Percentiles rank a stretch among this genome's conserved stretches.
phyloP scores from a whole-genome alignment of 75 land plant species.

The Cryptomeria japonica region DNA sequence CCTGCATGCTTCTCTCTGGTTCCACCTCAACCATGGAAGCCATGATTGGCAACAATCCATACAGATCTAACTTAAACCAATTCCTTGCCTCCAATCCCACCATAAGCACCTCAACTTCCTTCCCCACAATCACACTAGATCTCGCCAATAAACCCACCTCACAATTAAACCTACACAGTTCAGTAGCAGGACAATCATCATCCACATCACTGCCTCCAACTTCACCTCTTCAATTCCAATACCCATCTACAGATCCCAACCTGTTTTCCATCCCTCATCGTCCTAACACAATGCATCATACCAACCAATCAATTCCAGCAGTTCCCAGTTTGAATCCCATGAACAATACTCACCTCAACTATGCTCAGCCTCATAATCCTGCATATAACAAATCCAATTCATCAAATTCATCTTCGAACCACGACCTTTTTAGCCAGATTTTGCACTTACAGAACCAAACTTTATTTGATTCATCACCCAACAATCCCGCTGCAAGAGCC shows the following conservation, averaged over 20 bases:
- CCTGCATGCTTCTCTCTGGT: slow-evolving; percentile 78
- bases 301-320: not conserved
- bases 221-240: not conserved
- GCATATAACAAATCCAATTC: not conserved
- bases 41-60: slow-evolving; percentile 16
- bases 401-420: not conserved
- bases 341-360: not conserved
- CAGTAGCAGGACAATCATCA: not conserved
- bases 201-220: slow-evolving; percentile 4
- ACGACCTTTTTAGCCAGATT: not conserved
- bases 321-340: not conserved
- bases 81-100: slow-evolving; percentile 16
- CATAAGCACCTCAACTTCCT: slow-evolving; percentile 19
- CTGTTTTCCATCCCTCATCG: not conserved
- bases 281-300: not conserved
- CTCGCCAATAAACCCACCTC: slow-evolving; percentile 40
- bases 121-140: slow-evolving; percentile 75
- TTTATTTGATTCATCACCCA: not conserved
- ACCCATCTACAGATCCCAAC: no score
- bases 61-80: slow-evolving; percentile 24
- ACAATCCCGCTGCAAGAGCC: not conserved
- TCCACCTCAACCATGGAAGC: slow-evolving; percentile 23
- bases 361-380: not conserved
- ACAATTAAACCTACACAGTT: slow-evolving; percentile 15
- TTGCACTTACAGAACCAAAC: slow-evolving; percentile 6